Conservation (phyloP, 495 filamentous ascomycete genomes). For the Penicillium steckii region DNA sequence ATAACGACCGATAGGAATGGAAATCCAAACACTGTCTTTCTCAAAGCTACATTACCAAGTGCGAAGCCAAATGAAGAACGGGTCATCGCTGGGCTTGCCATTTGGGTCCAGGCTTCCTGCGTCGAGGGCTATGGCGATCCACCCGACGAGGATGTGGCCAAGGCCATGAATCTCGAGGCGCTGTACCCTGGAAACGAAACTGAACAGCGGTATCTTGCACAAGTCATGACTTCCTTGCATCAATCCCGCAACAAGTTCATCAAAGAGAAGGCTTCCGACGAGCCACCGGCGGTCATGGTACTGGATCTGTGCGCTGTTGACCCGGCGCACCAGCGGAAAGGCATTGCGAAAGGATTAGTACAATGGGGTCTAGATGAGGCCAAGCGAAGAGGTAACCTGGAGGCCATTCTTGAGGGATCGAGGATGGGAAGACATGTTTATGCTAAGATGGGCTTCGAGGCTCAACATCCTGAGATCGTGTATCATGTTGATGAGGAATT, state of each 20-base stretch:
- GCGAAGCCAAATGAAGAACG: conserved; percentile 8
- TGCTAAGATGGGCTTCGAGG: conserved; percentile 33
- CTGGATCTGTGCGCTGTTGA: conserved; percentile 42
- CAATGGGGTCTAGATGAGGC: conserved; percentile 43
- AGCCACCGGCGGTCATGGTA: conserved; percentile 33
- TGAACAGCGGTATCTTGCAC: conserved; percentile 37
- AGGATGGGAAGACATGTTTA: conserved; percentile 45
- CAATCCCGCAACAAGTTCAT: conserved; percentile 30
- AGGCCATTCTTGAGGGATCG: conserved; percentile 40
- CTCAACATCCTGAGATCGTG: conserved; percentile 28
- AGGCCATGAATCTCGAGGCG: conserved; percentile 20
- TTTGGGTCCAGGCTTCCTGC: conserved; percentile 35
- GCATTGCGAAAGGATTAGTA: conserved; percentile 36
- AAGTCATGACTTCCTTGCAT: conserved; percentile 28
- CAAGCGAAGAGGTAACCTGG: conserved; percentile 31
- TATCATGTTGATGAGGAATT: conserved; percentile 40
- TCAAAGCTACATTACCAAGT: conserved; percentile 40
- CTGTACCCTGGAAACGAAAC: conserved; percentile 35
- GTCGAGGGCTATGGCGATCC: conserved; percentile 37
- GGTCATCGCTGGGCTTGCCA: conserved; percentile 37
- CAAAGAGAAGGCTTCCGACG: conserved; percentile 20
- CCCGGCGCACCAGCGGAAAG: conserved; percentile 37
- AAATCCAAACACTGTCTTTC: conserved; percentile 38
- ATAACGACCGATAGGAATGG: conserved; percentile 30
- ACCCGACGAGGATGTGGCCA: conserved; percentile 20